phyloP scores from a whole-genome alignment of 495 filamentous ascomycete species.

The Staphylotrichum longicolle region DNA sequence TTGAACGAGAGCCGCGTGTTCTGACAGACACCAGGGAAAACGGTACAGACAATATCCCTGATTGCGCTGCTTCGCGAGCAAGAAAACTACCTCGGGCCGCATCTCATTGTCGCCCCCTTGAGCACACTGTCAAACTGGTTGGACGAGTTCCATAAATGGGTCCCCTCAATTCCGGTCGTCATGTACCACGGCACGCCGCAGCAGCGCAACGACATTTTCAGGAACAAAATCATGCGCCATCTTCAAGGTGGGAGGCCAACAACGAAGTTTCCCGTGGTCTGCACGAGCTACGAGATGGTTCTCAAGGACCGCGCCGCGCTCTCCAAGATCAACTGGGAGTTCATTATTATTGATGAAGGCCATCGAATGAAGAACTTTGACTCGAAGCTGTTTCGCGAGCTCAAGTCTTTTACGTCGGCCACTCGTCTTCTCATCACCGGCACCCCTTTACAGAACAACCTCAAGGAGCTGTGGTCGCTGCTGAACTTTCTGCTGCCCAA shows the following conservation, averaged over 20 bases:
- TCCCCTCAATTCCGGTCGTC: conserved; percentile 77
- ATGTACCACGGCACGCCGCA: conserved; percentile 84
- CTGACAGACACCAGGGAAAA: conserved; percentile 56
- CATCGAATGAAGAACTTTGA: conserved; percentile 98
- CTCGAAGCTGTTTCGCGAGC: conserved; percentile 81
- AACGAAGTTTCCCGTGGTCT: conserved; percentile 79
- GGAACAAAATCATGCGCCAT: conserved; percentile 59
- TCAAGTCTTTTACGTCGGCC: conserved; percentile 82
- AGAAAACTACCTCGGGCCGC: conserved; percentile 75
- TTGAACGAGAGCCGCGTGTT: too few relatives aligned
- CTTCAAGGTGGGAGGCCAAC: conserved; percentile 44
- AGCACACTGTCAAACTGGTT: conserved; percentile 96
- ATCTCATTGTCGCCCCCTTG: conserved; percentile 83
- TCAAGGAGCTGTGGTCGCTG: conserved; percentile 91
- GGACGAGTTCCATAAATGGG: conserved; percentile 90
- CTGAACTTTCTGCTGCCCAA: conserved; percentile 90
- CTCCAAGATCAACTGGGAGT: conserved; percentile 83
- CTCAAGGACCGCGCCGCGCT: conserved; percentile 83
- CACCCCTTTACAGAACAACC: conserved; percentile 93
- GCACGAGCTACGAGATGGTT: conserved; percentile 93
- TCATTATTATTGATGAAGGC: conserved; percentile 97
- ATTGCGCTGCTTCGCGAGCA: conserved; percentile 86
- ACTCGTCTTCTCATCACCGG: conserved; percentile 92
- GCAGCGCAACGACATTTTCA: conserved; percentile 69
- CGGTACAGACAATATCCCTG: conserved; percentile 88